These are phyloP conservation scores for Fonsecaea multimorphosa DNA, from an alignment of 2,329 filamentous ascomycete species.

Conservation along the genomic window DNA sequence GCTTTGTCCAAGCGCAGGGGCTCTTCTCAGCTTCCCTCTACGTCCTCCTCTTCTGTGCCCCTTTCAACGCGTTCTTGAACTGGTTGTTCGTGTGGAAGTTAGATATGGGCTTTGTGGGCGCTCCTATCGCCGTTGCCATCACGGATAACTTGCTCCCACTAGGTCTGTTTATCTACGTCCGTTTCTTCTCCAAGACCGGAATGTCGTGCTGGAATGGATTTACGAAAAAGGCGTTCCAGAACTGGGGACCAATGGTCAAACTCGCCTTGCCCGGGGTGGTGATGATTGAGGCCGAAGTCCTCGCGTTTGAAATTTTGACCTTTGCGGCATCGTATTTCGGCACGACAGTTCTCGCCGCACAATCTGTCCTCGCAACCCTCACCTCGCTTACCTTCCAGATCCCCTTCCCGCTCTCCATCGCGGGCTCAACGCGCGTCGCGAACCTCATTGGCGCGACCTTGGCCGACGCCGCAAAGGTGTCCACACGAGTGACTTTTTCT, in stretches of 20 bases:
- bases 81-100: slow-evolving; percentile 78
- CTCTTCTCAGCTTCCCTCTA: slow-evolving; percentile 84
- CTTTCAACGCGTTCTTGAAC: slow-evolving; percentile 80
- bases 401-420: slow-evolving; percentile 88
- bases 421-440: slow-evolving; percentile 83
- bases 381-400: slow-evolving; percentile 85
- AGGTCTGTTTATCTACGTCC: slow-evolving; percentile 75
- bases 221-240: slow-evolving; percentile 69
- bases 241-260: slow-evolving; percentile 84
- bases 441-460: slow-evolving; percentile 90
- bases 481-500: slow-evolving; percentile 76
- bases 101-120: slow-evolving; percentile 74
- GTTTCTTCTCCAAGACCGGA: slow-evolving; percentile 64
- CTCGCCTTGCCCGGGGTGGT: slow-evolving; percentile 87
- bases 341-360: slow-evolving; percentile 79
- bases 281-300: slow-evolving; percentile 92
- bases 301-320: slow-evolving; percentile 90
- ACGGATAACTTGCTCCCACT: slow-evolving; percentile 77
- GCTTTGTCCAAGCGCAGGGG: slow-evolving; percentile 86
- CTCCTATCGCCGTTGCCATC: slow-evolving; percentile 76
- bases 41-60: slow-evolving; percentile 80
- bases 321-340: slow-evolving; percentile 81
- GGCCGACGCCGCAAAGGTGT: slow-evolving; percentile 77
- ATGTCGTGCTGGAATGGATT: slow-evolving; percentile 82
- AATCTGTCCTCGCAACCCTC: slow-evolving; percentile 81